Base-by-base conservation (phyloP, 345 rosid genomes). In the Boechera divaricarpa region DNA sequence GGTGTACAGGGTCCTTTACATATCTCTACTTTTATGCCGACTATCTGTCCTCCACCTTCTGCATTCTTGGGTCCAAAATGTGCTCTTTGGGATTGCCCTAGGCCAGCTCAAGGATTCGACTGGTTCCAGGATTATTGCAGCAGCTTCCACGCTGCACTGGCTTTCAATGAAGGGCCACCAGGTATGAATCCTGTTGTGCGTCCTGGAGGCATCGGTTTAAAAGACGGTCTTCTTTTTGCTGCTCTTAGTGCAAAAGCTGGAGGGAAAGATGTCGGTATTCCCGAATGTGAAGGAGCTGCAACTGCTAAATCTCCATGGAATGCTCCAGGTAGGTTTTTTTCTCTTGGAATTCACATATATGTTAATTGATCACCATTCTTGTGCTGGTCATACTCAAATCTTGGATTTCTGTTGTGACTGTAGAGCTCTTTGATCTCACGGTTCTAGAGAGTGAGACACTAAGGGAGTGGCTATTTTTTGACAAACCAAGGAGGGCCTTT, bases 281-380 rank as follows among this genome's bases (percentile, higher is more conserved):
- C 99, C 0, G 99, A 91, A 81, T 96, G 99, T n/a, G 96, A 91
- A 81, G 99, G 99, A 82, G 99, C 98, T 83, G 99, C 97, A 26
- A 93, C 98, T 74, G 88, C 99, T 1, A 96, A 91, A 79, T 96
- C 98, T 67, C 99, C 99, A 42, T 96, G 97, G 99, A 96, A 96
- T 81, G 99, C 99, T 47, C 95, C 99, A 24, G 98, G 98, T 93
- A 76, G 74, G 86, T 63, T 61, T 38, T 67, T 2, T 18, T 24
- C 32, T 36, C 38, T 5, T 32, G 16, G 24, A 39, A 3, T 24
- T 15, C 10, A 6, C 18, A 11, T 48, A 10, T 4, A 8, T 13
- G 5, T 55, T 65, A 1, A 39, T 53, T 4, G 8, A 35, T 59
- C 62, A 71, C 38, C 35, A n/a, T 41, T 70, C 71, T 52, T 10